Evolutionary conservation across 169 alveolate species (phyloP).

Genomic region (Haemoproteus tartakovskyi): DNA sequence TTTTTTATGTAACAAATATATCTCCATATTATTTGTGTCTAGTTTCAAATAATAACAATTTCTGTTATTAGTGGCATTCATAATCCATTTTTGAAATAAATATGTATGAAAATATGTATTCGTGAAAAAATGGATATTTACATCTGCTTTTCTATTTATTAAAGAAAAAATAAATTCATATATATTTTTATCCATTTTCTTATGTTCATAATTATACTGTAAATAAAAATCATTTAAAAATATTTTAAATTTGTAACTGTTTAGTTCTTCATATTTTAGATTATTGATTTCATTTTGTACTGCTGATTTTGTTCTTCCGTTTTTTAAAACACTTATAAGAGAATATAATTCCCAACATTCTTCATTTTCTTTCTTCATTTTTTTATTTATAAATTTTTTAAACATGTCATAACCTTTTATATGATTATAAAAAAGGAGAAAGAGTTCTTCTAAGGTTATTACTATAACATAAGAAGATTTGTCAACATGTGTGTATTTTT

Average conservation of each 20-base stretch:
- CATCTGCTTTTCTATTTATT: constrained; percentile 1
- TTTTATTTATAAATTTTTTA: too few species aligned
- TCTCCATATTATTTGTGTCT: too few species aligned
- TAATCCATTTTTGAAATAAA: constrained; percentile 42
- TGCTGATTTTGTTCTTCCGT: too few species aligned
- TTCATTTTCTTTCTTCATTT: too few species aligned
- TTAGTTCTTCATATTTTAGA: not conserved
- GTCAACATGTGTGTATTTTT: constrained; percentile 35
- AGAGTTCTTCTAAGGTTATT: constrained; percentile 38
- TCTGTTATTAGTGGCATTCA: too few species aligned
- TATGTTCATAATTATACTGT: constrained; percentile 21
- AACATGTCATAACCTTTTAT: too few species aligned
- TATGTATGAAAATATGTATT: not conserved
- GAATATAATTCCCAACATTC: too few species aligned
- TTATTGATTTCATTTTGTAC: not conserved
- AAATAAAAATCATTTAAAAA: constrained; percentile 35
- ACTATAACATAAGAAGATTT: constrained; percentile 12
- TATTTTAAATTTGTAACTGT: constrained; percentile 13
- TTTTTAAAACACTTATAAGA: not conserved
- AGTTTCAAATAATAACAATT: too few species aligned
- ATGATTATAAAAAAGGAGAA: too few species aligned
- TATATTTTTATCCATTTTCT: constrained; percentile 38
- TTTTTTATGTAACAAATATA: too few species aligned
- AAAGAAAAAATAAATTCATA: constrained; percentile 34
- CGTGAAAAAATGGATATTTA: constrained; percentile 17